Percentiles rank a stretch among this genome's conserved stretches.
Evolutionary conservation across 2,329 filamentous ascomycete genomes (phyloP).

Genomic region (Fusarium falciforme): DNA sequence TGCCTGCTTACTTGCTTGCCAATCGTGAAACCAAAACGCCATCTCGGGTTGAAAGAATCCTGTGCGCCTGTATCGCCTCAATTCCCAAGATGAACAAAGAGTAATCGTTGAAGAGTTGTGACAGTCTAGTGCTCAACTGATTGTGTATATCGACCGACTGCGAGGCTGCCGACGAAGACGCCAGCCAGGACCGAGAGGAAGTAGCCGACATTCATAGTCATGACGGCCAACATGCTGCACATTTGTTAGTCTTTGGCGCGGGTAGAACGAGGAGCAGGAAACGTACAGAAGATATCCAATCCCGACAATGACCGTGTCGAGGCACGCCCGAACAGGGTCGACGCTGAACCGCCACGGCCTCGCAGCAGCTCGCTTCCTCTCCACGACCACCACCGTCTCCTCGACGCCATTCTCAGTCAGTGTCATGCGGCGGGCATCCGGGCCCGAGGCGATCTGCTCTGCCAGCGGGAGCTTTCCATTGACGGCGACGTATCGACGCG

Average conservation of each 20-base stretch:
- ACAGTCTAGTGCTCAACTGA: conserved; percentile 57
- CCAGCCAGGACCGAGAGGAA: conserved; percentile 83
- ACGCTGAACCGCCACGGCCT: conserved; percentile 85
- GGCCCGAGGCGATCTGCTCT: conserved; percentile 68
- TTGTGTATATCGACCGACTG: conserved; percentile 76
- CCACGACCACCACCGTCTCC: conserved; percentile 81
- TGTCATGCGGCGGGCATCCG: conserved; percentile 72
- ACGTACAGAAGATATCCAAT: conserved; percentile 89
- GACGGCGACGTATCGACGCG: conserved; percentile 81
- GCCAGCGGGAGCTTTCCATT: conserved; percentile 70
- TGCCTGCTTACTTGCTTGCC: not conserved
- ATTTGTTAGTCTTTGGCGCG: conserved; percentile 7
- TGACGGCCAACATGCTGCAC: conserved; percentile 89
- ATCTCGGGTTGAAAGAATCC: not conserved
- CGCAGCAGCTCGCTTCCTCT: conserved; percentile 61
- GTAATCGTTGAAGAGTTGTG: not conserved
- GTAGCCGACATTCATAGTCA: conserved; percentile 90
- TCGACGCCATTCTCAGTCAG: conserved; percentile 80
- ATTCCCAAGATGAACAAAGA: not conserved
- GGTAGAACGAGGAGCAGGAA: not conserved
- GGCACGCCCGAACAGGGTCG: conserved; percentile 77
- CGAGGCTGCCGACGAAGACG: conserved; percentile 87
- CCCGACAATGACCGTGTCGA: conserved; percentile 79
- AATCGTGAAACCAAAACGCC: not conserved
- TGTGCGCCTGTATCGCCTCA: not conserved